A percentile compares a stretch with the other conserved stretches of the same genome.
phyloP scores from a whole-genome alignment of 768 basidiomycete species.

The Amanita pseudoporphyria region DNA sequence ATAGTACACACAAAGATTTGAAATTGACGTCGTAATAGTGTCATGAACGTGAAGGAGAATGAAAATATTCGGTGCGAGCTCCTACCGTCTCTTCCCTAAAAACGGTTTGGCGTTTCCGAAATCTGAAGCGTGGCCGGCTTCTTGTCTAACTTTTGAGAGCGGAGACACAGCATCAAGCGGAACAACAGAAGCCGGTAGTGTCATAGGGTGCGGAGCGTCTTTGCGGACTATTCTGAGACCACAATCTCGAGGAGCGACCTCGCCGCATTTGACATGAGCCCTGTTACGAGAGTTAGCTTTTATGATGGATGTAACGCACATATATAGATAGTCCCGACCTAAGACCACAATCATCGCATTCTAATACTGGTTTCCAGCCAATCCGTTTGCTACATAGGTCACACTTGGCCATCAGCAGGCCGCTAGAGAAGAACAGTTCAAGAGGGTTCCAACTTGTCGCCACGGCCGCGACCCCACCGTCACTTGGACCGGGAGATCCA shows the following conservation, averaged over 20 bases:
- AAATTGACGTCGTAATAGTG: neutral
- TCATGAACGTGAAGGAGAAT: neutral
- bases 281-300: slow-evolving; percentile 27
- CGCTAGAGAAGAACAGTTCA: slow-evolving; percentile 71
- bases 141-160: slow-evolving; percentile 30
- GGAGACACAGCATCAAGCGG: slow-evolving; percentile 24
- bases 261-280: slow-evolving; percentile 83
- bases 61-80: too few species aligned
- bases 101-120: slow-evolving; percentile 16
- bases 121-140: slow-evolving; percentile 22
- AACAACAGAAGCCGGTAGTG: slow-evolving; percentile 12
- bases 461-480: neutral
- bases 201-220: slow-evolving; percentile 12
- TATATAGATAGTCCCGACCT: slow-evolving; percentile 31
- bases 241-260: slow-evolving; percentile 72
- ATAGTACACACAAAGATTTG: too few species aligned
- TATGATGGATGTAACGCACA: neutral
- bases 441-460: slow-evolving; percentile 60
- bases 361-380: slow-evolving; percentile 77
- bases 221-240: slow-evolving; percentile 38
- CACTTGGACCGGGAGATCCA: slow-evolving; percentile 6
- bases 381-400: slow-evolving; percentile 76
- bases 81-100: neutral
- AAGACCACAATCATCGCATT: slow-evolving; percentile 85
- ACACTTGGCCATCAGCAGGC: slow-evolving; percentile 64